Percentiles rank a stretch among this genome's conserved stretches.
Evolutionary conservation across 73 alveolate species (phyloP).

Genomic region (Blepharisma stoltei): DNA sequence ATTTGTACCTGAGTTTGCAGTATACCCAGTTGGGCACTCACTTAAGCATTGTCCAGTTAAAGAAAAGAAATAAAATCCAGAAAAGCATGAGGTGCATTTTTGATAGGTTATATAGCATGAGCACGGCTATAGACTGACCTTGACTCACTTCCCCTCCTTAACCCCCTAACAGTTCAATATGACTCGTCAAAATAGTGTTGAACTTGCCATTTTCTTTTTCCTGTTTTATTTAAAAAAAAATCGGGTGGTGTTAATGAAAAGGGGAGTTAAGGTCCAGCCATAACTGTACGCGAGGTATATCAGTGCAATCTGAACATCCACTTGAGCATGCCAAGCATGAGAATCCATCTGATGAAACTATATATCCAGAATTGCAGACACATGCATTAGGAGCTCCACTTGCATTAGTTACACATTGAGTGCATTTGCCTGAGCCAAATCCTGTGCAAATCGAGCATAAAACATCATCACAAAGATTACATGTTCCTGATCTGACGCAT

Average conservation of each 20-base stretch:
- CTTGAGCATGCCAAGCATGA: not conserved
- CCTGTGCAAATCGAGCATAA: not conserved
- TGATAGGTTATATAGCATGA: not conserved
- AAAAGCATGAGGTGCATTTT: not conserved
- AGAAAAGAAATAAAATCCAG: conserved; percentile 13
- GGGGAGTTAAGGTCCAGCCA: too few relatives aligned
- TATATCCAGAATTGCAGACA: not conserved
- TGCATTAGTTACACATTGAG: conserved; percentile 24
- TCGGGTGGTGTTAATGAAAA: too few relatives aligned
- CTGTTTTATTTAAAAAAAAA: too few relatives aligned
- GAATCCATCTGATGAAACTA: too few relatives aligned
- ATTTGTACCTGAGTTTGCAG: not conserved
- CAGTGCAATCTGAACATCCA: not conserved
- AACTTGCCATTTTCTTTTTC: too few relatives aligned
- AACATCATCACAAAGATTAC: not conserved
- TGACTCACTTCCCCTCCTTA: too few relatives aligned
- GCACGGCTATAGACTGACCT: too few relatives aligned
- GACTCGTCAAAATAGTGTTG: too few relatives aligned
- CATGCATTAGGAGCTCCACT: not conserved
- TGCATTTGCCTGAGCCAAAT: not conserved
- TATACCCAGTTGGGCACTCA: conserved; percentile 13
- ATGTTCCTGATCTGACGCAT: conserved; percentile 5
- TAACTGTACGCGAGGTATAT: too few relatives aligned
- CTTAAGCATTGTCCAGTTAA: not conserved
- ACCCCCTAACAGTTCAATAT: too few relatives aligned